Percentiles rank a stretch among this genome's conserved stretches.
These are phyloP conservation scores for Podaxis sp. DNA, from an alignment of 768 basidiomycete species.

Conservation along the genomic window DNA sequence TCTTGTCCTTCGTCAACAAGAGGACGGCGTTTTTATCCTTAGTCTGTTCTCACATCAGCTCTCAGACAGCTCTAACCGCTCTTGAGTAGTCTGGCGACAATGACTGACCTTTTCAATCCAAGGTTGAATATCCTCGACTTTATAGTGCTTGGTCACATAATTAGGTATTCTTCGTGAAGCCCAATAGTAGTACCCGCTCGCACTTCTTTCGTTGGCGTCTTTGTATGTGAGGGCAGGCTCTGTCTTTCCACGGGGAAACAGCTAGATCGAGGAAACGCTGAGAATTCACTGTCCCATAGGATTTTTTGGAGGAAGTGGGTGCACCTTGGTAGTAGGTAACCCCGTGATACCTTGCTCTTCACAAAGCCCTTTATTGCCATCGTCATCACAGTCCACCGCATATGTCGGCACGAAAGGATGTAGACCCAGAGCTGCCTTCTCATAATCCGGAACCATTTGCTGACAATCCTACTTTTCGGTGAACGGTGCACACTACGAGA, in stretches of 20 bases:
- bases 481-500: neutral
- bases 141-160: slow-evolving; percentile 54
- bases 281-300: neutral
- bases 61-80: neutral
- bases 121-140: slow-evolving; percentile 45
- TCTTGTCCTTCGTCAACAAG: slow-evolving; percentile 69
- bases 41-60: slow-evolving; percentile 16
- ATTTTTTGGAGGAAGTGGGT: neutral
- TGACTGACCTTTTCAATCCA: slow-evolving; percentile 69
- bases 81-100: neutral
- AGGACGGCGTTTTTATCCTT: slow-evolving; percentile 50
- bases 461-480: slow-evolving; percentile 65
- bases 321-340: slow-evolving; percentile 87
- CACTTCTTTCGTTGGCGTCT: slow-evolving; percentile 47
- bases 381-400: slow-evolving; percentile 85
- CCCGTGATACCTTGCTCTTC: slow-evolving; percentile 79
- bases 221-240: slow-evolving; percentile 63
- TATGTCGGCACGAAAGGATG: slow-evolving; percentile 82
- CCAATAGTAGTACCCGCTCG: slow-evolving; percentile 69
- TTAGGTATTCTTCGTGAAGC: slow-evolving; percentile 73
- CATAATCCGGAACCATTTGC: slow-evolving; percentile 77
- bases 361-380: slow-evolving; percentile 75
- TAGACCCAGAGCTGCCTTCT: slow-evolving; percentile 72
- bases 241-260: slow-evolving; percentile 73
- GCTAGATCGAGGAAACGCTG: slow-evolving; percentile 25